Evolutionary conservation across 495 filamentous ascomycete species (phyloP), one percentile per base, ranked within the genome.

Genomic region (Trichoderma reesei): DNA sequence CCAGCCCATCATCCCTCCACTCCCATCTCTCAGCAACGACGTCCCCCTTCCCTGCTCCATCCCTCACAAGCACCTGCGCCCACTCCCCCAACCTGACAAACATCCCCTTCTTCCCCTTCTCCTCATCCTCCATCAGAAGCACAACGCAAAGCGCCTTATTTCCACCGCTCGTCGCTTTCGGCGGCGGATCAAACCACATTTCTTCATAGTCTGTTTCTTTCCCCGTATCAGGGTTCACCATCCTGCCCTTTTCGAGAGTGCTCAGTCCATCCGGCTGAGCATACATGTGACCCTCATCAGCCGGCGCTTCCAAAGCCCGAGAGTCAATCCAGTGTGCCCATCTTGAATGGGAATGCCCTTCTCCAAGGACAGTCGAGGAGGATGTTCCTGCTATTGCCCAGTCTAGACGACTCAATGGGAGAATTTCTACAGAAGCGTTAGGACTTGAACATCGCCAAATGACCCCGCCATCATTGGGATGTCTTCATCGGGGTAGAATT

Each of bases 311-410:
- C 3, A 65, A 63, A 14, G 72, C 75, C 33, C 79, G 76, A 5
- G 74, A 80, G 64, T 83, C 77, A 20, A 85, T 73, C 78, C 79
- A 81, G 70, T 85, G 83, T 0, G 71, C 65, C 82, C 83, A 86
- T 0, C 67, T 42, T 1, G 68, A 68, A 66, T 78, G 79, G 3
- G 68, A 64, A 4, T 41, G 37, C 34, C 41, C n/a, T 10, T 36
- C 41, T 3, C 26, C 16, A 54, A 44, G 26, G 36, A 41, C 5
- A 4, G 18, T 33, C 1, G 67, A 70, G 1, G 68, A 65, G 0
- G 81, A 81, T 10, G 72, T 75, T 10, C 83, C 83, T 0, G 80
- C 82, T 44, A 85, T 83, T 26, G 79, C 83, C 82, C 83, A 85
- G 67, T 78, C 76, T 0, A 78, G 67, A 0, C 66, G 61, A 3